Evolutionary conservation across 2,329 filamentous ascomycete species (phyloP), one percentile per base, ranked within the genome.

Genomic region (Pleomassaria siparia): DNA sequence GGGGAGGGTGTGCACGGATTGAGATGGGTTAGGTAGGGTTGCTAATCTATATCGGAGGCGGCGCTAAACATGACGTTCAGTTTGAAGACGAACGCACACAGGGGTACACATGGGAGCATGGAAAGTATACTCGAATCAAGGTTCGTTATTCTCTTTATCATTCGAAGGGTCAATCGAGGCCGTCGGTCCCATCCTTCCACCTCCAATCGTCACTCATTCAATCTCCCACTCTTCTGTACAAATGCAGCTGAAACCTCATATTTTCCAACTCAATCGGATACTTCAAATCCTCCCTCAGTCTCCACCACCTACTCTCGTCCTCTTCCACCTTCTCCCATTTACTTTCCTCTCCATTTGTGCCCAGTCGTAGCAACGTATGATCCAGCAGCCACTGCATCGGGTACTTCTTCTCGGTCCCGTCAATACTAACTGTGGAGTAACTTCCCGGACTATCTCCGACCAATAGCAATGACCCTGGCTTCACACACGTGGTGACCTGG

Each of bases 361-460:
- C 42, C 49, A 47, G 37, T 55, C 50, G 51, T 11, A 89, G 69
- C 16, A 99, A 72, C 2, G 89, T 88, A 64, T 94, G 88, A 61
- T 96, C 87, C 2, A 99, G 76, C 13, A 99, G 75, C 85, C 91
- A 96, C 60, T 89, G 86, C 91, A 96, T 97, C 0, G 92, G 92
- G 66, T 97, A 97, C 51, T 81, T 84, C 80, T 80, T 80, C 53
- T 79, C 64, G 2, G 72, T 57, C 0, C 72, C 72, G 21, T 37
- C 35, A 0, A 96, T 70, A 0, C 81, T 82, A 3, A 95, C 80
- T 47, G 91, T 89, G 0, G 91, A 94, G 71, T 97, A 97, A 70
- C 87, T 95, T 1, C 94, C 94, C 0, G 94, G 90, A 58, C 90
- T 96, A 69, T 99, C 92, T 3, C 96, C 85, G 2, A 97, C 88